Conservation (phyloP, 768 basidiomycete genomes). For the Phanerochaete carnosa region DNA sequence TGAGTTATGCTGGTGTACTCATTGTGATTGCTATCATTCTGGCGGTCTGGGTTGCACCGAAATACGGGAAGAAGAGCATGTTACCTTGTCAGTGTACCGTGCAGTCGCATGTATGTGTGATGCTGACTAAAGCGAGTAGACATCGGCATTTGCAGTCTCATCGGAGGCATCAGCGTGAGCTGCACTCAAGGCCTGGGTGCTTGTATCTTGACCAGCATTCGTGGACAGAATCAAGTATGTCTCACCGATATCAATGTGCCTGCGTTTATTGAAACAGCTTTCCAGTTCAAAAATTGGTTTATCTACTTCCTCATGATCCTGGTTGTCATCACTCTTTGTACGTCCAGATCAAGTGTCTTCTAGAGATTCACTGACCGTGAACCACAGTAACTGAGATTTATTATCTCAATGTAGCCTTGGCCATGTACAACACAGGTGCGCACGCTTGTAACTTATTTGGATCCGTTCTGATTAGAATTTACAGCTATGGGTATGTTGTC, state of each 20-base stretch:
- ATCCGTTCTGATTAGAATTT: slow-evolving; percentile 6
- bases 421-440: slow-evolving; percentile 83
- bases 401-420: slow-evolving; percentile 90
- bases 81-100: slow-evolving; percentile 41
- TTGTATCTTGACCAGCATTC: slow-evolving; percentile 73
- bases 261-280: background rate
- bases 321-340: slow-evolving; percentile 72
- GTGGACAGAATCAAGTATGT: slow-evolving; percentile 69
- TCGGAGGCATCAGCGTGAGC: slow-evolving; percentile 88
- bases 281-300: slow-evolving; percentile 84
- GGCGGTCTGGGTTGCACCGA: slow-evolving; percentile 77
- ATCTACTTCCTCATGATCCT: slow-evolving; percentile 82
- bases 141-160: slow-evolving; percentile 90
- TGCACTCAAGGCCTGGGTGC: slow-evolving; percentile 90
- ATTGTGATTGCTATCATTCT: slow-evolving; percentile 60
- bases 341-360: slow-evolving; percentile 21
- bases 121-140: background rate
- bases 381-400: slow-evolving; percentile 77
- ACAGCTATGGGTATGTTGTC: slow-evolving; percentile 55
- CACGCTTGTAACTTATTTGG: background rate
- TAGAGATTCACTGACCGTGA: background rate
- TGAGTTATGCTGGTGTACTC: slow-evolving; percentile 58
- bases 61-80: slow-evolving; percentile 87
- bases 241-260: background rate
- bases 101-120: background rate